Conservation (phyloP, 2,329 filamentous ascomycete species). For the Aureobasidium sp. region DNA sequence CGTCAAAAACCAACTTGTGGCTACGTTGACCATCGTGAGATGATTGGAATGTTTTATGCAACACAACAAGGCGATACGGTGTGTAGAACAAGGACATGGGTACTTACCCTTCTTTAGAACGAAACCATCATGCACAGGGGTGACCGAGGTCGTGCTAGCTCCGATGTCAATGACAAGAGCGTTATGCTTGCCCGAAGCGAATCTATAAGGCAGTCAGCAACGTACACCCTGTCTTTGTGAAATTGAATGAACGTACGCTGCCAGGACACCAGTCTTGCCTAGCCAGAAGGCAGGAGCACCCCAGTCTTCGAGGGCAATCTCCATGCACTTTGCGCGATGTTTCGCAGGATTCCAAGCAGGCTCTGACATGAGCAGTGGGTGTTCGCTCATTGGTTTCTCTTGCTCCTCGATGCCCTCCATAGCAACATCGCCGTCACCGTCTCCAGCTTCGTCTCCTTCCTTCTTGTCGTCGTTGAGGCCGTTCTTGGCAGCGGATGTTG, state of each 20-base stretch:
- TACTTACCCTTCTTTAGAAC: constrained; percentile 66
- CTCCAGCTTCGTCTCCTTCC: constrained; percentile 30
- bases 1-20: background rate
- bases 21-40: constrained; percentile 20
- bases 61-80: background rate
- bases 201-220: constrained; percentile 39
- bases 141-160: constrained; percentile 79
- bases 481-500: constrained; percentile 64
- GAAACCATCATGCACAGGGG: constrained; percentile 89
- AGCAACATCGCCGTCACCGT: constrained; percentile 48
- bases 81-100: background rate
- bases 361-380: constrained; percentile 88
- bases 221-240: background rate
- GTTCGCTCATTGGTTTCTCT: constrained; percentile 78
- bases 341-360: constrained; percentile 87
- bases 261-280: constrained; percentile 78
- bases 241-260: constrained; percentile 49
- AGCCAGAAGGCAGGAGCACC: constrained; percentile 92
- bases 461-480: constrained; percentile 65
- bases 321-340: constrained; percentile 85
- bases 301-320: constrained; percentile 97
- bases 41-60: background rate
- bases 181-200: constrained; percentile 86
- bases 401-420: constrained; percentile 54
- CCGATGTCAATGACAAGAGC: constrained; percentile 90